A percentile compares a stretch with the other conserved stretches of the same genome.
Evolutionary conservation across 805 yeast genomes (phyloP).

Genomic region (Metahyphopichia silvanorum): DNA sequence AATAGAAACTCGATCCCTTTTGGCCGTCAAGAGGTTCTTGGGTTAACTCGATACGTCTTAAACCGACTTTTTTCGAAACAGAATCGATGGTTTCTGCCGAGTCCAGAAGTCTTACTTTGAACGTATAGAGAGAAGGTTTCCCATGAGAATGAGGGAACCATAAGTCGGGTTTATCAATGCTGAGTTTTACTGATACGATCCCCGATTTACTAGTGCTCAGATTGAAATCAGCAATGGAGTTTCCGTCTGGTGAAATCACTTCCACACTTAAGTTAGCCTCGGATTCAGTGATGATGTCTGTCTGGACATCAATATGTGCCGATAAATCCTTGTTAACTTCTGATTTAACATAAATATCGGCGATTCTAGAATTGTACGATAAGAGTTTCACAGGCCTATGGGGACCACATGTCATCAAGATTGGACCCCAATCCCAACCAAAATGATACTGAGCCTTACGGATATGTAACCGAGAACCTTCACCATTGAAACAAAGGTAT

Average conservation of each 20-base stretch:
- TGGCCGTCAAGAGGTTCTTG: conserved; percentile 26
- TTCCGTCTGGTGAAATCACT: background rate
- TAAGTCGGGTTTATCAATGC: conserved; percentile 21
- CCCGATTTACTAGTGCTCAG: no score
- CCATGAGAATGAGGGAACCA: conserved; percentile 45
- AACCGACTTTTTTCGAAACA: conserved; percentile 27
- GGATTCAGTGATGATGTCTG: background rate
- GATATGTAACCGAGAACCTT: conserved; percentile 38
- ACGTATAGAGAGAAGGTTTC: conserved; percentile 26
- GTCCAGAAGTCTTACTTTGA: conserved; percentile 11
- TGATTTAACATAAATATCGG: conserved; percentile 13
- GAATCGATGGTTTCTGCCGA: conserved; percentile 5
- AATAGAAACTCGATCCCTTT: conserved; percentile 41
- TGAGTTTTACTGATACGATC: background rate
- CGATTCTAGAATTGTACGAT: conserved; percentile 11
- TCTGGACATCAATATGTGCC: background rate
- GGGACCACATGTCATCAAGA: conserved; percentile 44
- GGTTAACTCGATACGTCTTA: conserved; percentile 41
- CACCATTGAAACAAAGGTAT: conserved; percentile 38
- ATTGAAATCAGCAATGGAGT: background rate
- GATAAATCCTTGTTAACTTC: conserved; percentile 6
- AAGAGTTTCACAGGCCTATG: conserved; percentile 33
- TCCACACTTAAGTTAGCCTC: background rate
- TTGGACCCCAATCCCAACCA: conserved; percentile 61
- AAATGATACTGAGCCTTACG: conserved; percentile 54